Base-by-base conservation (phyloP, 2,329 filamentous ascomycete genomes). In the Beauveria asiatica region DNA sequence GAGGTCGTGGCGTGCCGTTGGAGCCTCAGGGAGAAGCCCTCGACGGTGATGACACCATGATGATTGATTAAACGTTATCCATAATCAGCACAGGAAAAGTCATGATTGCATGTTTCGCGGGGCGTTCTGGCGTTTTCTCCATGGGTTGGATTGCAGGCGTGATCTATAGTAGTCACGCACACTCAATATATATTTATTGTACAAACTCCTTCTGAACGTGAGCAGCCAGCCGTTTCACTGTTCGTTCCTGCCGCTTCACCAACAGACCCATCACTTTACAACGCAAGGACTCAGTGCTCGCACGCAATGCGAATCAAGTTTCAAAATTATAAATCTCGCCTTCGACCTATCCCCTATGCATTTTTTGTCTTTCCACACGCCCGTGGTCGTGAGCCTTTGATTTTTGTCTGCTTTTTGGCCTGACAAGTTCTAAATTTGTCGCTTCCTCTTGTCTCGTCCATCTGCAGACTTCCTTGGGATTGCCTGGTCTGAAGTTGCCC, bases 21-120 rank as follows among this genome's bases (percentile, higher is more conserved):
- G 87, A 90, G 72, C 82, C 74, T 65, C 78, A 75, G 69, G 81
- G 68, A 65, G 76, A 74, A 65, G 77, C 70, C 25, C 76, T 83
- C 66, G 85, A 91, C 66, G 92, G 89, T 10, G 90, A 97, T 72
- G 93, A 97, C 77, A 96, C 92, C 17, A 97, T 97, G 91, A 79
- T 92, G 69, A 82, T 92, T 68, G 86, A 83, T 64, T 76, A 65
- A 64, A 73, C 25, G 21, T 45, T 44, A 48, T 37, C 42, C 54
- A 56, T 42, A 44, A 21, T 13, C 39, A 56, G 56, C 51, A 44
- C 17, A 39, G 51, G 23, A 55, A 59, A 55, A 55, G 59, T 60
- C 44, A 60, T 60, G 57, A 60, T 60, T 59, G 48, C 51, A 57
- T 59, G 39, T 59, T 51, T 54, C 48, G 52, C 49, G 54, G 33